Evolutionary conservation across 179 eudicot species (phyloP).

Genomic region (Corrigiola litoralis): DNA sequence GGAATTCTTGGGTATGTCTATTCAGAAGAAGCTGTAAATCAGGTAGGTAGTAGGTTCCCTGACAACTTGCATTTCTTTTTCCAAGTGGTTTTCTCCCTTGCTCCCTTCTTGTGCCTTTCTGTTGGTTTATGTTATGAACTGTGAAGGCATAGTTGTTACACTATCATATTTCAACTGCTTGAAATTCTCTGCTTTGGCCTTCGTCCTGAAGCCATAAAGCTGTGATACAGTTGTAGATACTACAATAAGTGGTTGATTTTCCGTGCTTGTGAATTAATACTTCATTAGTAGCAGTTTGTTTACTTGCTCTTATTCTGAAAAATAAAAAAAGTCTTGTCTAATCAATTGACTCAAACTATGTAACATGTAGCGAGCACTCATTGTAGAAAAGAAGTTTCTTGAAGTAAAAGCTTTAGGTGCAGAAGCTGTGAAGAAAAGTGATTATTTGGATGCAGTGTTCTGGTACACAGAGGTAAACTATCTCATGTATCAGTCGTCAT

Average conservation of each 20-base stretch:
- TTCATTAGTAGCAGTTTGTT: too few relatives aligned
- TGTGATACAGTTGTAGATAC: too few relatives aligned
- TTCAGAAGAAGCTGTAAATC: constrained; percentile 20
- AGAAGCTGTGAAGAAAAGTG: background rate
- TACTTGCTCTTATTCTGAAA: too few relatives aligned
- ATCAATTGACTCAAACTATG: too few relatives aligned
- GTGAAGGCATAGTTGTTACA: too few relatives aligned
- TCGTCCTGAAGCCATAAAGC: too few relatives aligned
- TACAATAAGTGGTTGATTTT: too few relatives aligned
- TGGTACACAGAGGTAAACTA: constrained; percentile 2
- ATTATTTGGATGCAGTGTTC: background rate
- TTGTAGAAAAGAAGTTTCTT: background rate
- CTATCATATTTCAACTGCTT: too few relatives aligned
- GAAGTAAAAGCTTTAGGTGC: background rate
- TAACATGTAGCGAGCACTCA: background rate
- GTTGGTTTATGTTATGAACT: too few relatives aligned
- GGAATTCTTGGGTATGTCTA: constrained; percentile 21
- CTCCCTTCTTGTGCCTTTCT: background rate
- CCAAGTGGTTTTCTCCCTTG: background rate
- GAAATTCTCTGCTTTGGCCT: too few relatives aligned
- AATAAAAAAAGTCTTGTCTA: too few relatives aligned
- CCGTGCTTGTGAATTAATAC: too few relatives aligned
- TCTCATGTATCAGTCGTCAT: background rate
- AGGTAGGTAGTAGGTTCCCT: constrained; percentile 14
- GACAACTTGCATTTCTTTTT: background rate